A percentile compares a stretch with the other conserved stretches of the same genome.
phyloP scores from a whole-genome alignment of 139 green algal species.

The Picochlorum sp. region DNA sequence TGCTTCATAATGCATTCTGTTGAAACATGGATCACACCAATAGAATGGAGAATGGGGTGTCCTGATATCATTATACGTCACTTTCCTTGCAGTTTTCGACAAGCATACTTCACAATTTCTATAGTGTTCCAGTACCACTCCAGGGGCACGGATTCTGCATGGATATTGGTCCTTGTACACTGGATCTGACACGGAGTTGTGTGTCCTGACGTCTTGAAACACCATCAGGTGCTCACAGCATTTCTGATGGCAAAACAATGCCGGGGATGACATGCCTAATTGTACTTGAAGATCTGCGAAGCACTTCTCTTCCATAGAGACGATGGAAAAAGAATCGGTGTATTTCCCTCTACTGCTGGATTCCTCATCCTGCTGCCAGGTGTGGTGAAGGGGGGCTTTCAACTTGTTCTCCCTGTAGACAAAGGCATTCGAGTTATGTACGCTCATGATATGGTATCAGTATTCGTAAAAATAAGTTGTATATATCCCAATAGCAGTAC shows the following conservation, averaged over 20 bases:
- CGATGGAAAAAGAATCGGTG: constrained; percentile 15
- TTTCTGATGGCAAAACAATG: constrained; percentile 54
- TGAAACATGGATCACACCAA: constrained; percentile 50
- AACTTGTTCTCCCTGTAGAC: constrained; percentile 5
- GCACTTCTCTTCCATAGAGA: constrained; percentile 26
- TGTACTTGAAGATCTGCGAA: constrained; percentile 34
- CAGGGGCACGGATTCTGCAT: constrained; percentile 12
- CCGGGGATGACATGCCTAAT: constrained; percentile 24
- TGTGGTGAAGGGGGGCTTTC: constrained; percentile 7
- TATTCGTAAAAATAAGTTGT: no score
- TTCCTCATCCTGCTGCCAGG: background rate
- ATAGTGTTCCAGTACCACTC: background rate
- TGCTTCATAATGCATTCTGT: constrained; percentile 40
- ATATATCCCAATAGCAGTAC: background rate
- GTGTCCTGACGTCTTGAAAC: constrained; percentile 40
- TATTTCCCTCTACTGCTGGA: background rate
- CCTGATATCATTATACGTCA: constrained; percentile 51
- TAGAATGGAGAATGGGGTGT: constrained; percentile 43
- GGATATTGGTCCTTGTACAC: constrained; percentile 27
- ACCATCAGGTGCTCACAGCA: constrained; percentile 59
- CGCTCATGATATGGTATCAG: no score
- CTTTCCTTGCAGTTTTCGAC: constrained; percentile 20
- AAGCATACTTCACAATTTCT: constrained; percentile 43
- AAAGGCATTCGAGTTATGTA: no score
- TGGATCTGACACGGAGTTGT: constrained; percentile 31